Percentiles rank a stretch among this genome's conserved stretches.
Evolutionary conservation across 805 yeast species (phyloP).

Genomic region (Metschnikowia santaceciliae): DNA sequence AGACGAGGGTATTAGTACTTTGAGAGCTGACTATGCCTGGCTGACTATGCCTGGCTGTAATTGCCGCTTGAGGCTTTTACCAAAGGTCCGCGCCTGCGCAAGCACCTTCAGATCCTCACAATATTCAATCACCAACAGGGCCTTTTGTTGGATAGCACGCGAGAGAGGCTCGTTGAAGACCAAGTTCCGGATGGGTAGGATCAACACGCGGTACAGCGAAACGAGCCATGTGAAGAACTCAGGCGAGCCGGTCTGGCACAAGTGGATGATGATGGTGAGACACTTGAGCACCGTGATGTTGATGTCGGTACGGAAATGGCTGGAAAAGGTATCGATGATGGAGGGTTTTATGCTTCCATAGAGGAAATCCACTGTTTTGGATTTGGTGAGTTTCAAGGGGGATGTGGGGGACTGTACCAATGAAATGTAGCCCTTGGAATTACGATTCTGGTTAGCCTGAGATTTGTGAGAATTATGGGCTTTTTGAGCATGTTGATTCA

Average conservation of each 20-base stretch:
- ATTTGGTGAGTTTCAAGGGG: not conserved
- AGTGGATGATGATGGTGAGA: conserved; percentile 48
- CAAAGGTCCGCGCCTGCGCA: conserved; percentile 9
- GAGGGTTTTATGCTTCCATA: not conserved
- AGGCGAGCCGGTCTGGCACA: conserved; percentile 51
- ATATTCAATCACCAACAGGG: conserved; percentile 28
- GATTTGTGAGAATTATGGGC: not conserved
- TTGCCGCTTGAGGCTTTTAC: conserved; percentile 5
- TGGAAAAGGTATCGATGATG: conserved; percentile 4
- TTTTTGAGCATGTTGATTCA: too few species aligned
- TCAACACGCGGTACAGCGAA: conserved; percentile 7
- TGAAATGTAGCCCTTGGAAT: too few species aligned
- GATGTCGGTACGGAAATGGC: conserved; percentile 3
- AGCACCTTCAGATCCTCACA: conserved; percentile 32
- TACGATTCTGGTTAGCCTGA: not conserved
- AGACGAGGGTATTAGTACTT: too few species aligned
- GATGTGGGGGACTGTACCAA: not conserved
- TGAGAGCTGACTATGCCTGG: not conserved
- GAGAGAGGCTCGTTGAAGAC: conserved; percentile 9
- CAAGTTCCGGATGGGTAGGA: conserved; percentile 19
- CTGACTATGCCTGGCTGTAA: not conserved
- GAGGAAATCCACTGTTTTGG: not conserved
- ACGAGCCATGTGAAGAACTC: conserved; percentile 47
- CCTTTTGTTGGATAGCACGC: conserved; percentile 33
- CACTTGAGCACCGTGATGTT: conserved; percentile 38